Conservation (phyloP, 2,329 filamentous ascomycete species). For the Botryotinia narcissicola region DNA sequence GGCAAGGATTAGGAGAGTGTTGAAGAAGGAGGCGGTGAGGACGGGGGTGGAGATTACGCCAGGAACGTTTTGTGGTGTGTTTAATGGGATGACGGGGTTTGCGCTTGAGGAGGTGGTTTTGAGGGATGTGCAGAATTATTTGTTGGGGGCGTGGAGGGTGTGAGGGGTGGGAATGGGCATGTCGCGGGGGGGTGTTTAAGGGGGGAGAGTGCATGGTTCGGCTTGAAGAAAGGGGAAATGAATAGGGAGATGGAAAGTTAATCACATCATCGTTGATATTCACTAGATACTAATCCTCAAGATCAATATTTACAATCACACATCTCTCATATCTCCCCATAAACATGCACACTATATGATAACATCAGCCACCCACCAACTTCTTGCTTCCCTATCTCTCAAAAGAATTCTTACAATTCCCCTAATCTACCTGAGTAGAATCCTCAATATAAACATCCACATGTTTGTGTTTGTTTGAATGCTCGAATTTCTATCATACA, state of each 20-base stretch:
- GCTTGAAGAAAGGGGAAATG: too few species aligned
- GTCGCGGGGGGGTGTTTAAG: background rate
- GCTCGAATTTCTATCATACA: too few species aligned
- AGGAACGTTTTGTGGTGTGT: background rate
- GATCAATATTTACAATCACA: too few species aligned
- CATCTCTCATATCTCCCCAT: too few species aligned
- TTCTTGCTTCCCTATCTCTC: background rate
- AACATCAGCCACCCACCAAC: background rate
- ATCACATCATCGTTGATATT: too few species aligned
- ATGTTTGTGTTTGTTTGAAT: fast-evolving
- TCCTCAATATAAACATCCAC: background rate
- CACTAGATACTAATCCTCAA: too few species aligned
- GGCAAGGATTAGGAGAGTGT: background rate
- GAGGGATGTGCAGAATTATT: background rate
- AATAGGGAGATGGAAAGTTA: too few species aligned
- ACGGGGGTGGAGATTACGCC: background rate
- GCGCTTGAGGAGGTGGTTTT: background rate
- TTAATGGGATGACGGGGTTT: background rate
- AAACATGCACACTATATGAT: background rate
- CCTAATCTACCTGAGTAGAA: too few species aligned
- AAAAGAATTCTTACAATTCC: background rate
- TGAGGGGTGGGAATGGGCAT: too few species aligned
- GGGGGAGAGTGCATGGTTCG: too few species aligned
- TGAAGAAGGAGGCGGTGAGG: background rate
- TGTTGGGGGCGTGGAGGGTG: background rate